Evolutionary conservation across 73 alveolate genomes (phyloP).

Genomic region (Paramecium bursaria): DNA sequence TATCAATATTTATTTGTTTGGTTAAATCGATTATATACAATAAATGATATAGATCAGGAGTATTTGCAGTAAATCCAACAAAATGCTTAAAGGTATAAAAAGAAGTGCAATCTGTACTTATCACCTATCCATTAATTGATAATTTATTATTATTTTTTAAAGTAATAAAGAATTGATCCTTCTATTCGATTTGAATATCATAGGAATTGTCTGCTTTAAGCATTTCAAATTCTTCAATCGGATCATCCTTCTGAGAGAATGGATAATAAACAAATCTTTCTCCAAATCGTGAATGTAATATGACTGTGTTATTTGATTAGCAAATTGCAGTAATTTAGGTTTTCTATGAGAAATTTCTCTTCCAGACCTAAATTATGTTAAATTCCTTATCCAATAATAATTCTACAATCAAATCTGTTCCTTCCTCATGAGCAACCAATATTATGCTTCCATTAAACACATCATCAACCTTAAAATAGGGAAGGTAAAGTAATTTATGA

Average conservation of each 20-base stretch:
- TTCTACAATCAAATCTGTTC: constrained; percentile 51
- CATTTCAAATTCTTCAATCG: constrained; percentile 18
- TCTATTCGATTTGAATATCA: constrained; percentile 8
- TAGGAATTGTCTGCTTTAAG: constrained; percentile 12
- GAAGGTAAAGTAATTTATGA: not conserved
- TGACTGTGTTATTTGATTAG: not conserved
- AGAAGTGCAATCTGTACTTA: constrained; percentile 90
- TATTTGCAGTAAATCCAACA: constrained; percentile 82
- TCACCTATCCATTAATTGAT: constrained; percentile 80
- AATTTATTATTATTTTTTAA: constrained; percentile 73
- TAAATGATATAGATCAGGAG: constrained; percentile 87
- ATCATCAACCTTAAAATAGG: not conserved
- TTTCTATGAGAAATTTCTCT: constrained; percentile 28
- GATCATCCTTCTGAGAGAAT: not conserved
- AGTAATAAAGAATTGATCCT: not conserved
- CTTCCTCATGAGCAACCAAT: constrained; percentile 60
- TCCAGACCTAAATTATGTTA: constrained; percentile 26
- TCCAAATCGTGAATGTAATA: constrained; percentile 61
- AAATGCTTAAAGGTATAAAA: constrained; percentile 81
- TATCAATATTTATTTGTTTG: constrained; percentile 75
- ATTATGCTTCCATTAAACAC: not conserved
- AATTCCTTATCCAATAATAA: constrained; percentile 6
- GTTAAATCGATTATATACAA: constrained; percentile 84
- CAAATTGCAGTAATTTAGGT: constrained; percentile 19
- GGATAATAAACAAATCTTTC: constrained; percentile 32